Percentiles rank a stretch among this genome's conserved stretches.
Evolutionary conservation across 1,284 basidiomycete species (phyloP).

Genomic region (Marasmius tenuissimus): DNA sequence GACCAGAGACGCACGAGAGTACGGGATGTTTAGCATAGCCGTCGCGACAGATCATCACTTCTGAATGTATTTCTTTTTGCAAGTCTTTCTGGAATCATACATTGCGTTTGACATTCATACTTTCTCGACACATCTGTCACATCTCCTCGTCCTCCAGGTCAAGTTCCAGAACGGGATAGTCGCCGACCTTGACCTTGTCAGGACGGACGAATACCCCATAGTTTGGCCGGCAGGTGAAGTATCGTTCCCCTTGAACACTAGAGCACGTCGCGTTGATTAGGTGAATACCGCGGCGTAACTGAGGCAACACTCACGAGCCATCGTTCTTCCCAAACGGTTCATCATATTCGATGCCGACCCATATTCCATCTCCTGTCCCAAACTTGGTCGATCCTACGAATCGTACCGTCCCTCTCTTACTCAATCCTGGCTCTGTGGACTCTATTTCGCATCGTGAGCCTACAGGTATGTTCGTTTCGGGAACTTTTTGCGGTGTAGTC

Average conservation of each 20-base stretch:
- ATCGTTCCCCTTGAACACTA: constrained; percentile 83
- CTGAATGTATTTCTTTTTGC: background rate
- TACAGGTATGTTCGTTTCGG: constrained; percentile 46
- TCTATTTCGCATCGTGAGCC: constrained; percentile 87
- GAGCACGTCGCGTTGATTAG: constrained; percentile 9
- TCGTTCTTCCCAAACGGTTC: constrained; percentile 97
- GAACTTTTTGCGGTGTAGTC: constrained; percentile 21
- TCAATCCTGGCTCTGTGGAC: constrained; percentile 60
- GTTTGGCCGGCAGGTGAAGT: constrained; percentile 79
- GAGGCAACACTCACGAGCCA: constrained; percentile 70
- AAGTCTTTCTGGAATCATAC: background rate
- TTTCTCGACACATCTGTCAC: constrained; percentile 33
- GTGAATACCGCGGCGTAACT: constrained; percentile 5
- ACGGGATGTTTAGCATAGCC: too few species aligned
- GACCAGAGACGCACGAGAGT: too few species aligned
- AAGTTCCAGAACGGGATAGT: constrained; percentile 84
- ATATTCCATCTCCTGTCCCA: constrained; percentile 62
- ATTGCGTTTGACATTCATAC: constrained; percentile 1
- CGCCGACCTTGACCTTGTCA: constrained; percentile 81
- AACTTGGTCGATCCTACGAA: constrained; percentile 86
- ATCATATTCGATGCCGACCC: constrained; percentile 96
- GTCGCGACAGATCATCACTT: background rate
- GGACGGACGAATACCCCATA: constrained; percentile 89
- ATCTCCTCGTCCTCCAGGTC: constrained; percentile 78
- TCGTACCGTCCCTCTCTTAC: constrained; percentile 80